Conservation (phyloP, 179 eudicot genomes). For the Gypsophila paniculata region DNA sequence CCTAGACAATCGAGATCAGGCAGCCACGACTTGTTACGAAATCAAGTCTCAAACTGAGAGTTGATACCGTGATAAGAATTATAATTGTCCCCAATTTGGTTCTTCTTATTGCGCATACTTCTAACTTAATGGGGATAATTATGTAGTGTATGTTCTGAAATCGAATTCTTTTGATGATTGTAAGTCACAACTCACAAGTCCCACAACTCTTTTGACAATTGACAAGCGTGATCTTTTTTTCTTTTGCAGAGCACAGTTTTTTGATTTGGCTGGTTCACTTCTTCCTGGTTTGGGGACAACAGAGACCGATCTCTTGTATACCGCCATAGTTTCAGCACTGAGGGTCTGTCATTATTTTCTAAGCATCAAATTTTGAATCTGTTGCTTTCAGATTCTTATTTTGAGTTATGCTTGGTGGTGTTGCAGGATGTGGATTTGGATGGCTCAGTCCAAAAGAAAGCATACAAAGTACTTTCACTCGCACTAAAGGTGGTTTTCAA, state of each 20-base stretch:
- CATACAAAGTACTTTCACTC: conserved; percentile 76
- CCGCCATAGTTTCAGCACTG: conserved; percentile 51
- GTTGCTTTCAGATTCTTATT: conserved; percentile 1
- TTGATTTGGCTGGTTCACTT: conserved; percentile 81
- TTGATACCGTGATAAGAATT: too few relatives aligned
- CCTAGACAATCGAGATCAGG: too few relatives aligned
- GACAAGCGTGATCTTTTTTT: neutral
- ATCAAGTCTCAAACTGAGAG: too few relatives aligned
- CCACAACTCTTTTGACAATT: too few relatives aligned
- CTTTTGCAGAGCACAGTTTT: conserved; percentile 56
- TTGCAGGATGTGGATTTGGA: conserved; percentile 64
- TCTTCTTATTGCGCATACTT: neutral
- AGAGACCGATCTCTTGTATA: conserved; percentile 57
- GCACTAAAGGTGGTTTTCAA: conserved; percentile 57
- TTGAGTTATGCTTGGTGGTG: conserved; percentile 7
- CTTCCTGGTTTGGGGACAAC: conserved; percentile 66
- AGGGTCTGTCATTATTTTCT: conserved; percentile 40
- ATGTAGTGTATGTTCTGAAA: neutral
- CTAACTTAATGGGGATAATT: neutral
- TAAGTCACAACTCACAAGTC: too few relatives aligned
- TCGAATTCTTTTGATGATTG: neutral
- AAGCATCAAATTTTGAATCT: neutral
- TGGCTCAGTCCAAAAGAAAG: conserved; percentile 88
- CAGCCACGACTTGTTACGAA: too few relatives aligned
- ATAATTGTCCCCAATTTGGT: neutral